These are phyloP conservation scores for Pseudogymnoascus sp. DNA, from an alignment of 2,329 filamentous ascomycete species.

Conservation along the genomic window DNA sequence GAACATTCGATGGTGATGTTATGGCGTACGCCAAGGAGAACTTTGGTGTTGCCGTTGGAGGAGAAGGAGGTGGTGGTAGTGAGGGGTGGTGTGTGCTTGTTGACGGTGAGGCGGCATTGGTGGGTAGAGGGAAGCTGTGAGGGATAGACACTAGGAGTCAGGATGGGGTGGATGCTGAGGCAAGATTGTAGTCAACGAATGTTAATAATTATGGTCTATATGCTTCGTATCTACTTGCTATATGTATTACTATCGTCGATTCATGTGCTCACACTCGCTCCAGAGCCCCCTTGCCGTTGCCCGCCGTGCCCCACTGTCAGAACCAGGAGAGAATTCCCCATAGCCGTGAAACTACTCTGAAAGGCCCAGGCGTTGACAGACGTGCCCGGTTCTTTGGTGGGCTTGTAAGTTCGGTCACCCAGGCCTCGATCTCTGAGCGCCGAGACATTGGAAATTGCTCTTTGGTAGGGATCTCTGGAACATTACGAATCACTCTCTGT, in stretches of 20 bases:
- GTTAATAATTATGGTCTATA: neutral
- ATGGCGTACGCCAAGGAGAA: conserved; percentile 58
- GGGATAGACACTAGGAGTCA: neutral
- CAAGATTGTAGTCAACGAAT: no score
- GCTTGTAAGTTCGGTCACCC: neutral
- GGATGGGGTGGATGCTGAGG: neutral
- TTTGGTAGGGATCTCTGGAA: neutral
- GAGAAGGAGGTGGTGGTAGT: conserved; percentile 51
- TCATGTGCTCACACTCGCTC: neutral
- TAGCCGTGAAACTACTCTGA: neutral
- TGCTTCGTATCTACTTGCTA: neutral
- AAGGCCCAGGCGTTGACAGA: neutral
- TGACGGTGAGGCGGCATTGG: conserved; percentile 62
- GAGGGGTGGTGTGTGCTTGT: conserved; percentile 87
- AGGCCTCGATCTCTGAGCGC: neutral
- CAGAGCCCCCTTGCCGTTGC: neutral
- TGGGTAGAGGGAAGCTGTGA: conserved; percentile 34
- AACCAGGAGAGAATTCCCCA: neutral
- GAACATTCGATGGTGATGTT: conserved; percentile 71
- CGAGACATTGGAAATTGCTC: neutral
- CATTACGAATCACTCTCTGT: neutral
- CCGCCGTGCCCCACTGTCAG: neutral
- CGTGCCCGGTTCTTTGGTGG: neutral
- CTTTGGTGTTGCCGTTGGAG: conserved; percentile 65
- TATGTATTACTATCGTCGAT: neutral